phyloP scores from a whole-genome alignment of 371 early-diverging fungal species.

The Apophysomyces variabilis region DNA sequence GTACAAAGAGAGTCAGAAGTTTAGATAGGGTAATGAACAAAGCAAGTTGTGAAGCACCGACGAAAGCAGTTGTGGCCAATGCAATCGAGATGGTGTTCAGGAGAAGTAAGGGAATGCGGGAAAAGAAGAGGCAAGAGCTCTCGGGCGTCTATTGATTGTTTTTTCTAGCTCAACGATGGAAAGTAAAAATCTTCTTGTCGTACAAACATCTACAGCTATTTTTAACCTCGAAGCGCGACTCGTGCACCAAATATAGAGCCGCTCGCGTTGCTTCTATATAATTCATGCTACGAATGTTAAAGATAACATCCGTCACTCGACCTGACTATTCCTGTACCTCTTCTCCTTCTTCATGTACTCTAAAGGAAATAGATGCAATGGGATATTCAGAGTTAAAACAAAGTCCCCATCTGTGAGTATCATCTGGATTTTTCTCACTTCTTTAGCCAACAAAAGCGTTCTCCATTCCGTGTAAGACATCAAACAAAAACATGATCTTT shows the following conservation, averaged over 20 bases:
- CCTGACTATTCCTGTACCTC: neutral
- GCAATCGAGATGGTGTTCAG: conserved; percentile 12
- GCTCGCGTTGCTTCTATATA: conserved; percentile 1
- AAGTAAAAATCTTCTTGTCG: conserved; percentile 10
- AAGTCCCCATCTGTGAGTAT: too few relatives aligned
- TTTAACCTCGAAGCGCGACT: conserved; percentile 10
- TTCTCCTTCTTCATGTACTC: conserved; percentile 1
- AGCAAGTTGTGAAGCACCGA: neutral
- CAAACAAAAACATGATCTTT: too few relatives aligned
- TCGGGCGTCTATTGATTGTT: conserved; percentile 9
- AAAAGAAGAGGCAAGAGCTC: neutral
- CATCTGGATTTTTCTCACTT: too few relatives aligned
- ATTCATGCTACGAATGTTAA: neutral
- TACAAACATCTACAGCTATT: conserved; percentile 6
- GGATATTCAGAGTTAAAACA: too few relatives aligned
- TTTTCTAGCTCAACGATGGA: conserved; percentile 11
- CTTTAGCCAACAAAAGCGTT: too few relatives aligned
- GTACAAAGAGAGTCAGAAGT: neutral
- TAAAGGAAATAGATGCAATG: neutral
- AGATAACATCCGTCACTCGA: neutral
- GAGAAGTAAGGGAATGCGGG: conserved; percentile 11
- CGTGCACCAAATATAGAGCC: conserved; percentile 5
- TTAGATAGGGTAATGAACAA: neutral
- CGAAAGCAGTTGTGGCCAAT: conserved; percentile 7
- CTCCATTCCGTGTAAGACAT: too few relatives aligned